phyloP scores from a whole-genome alignment of 2,329 filamentous ascomycete genomes.

The Didymella pomorum region DNA sequence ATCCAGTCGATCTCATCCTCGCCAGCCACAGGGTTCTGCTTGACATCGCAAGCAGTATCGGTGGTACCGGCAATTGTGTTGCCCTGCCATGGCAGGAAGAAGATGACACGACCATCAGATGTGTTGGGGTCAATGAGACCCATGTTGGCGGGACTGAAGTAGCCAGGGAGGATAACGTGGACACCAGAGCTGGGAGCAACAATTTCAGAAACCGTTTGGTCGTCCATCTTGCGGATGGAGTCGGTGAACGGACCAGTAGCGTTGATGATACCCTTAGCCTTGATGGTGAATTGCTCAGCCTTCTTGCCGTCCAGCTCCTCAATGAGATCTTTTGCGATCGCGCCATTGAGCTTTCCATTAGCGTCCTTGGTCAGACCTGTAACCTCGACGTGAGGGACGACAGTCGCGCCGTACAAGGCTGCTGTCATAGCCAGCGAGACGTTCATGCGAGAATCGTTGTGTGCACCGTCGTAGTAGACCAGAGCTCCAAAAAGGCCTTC shows the following conservation, averaged over 20 bases:
- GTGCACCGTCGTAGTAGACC: slow-evolving; percentile 90
- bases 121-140: slow-evolving; percentile 86
- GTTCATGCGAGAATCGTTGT: slow-evolving; percentile 94
- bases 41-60: slow-evolving; percentile 77
- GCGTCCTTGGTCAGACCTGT: slow-evolving; percentile 78
- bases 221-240: slow-evolving; percentile 84
- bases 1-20: slow-evolving; percentile 92
- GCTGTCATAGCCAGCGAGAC: slow-evolving; percentile 88
- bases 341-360: slow-evolving; percentile 76
- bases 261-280: slow-evolving; percentile 84
- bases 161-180: slow-evolving; percentile 85
- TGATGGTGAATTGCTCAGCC: slow-evolving; percentile 71
- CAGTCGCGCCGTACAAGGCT: slow-evolving; percentile 82
- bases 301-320: slow-evolving; percentile 69
- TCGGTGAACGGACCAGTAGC: slow-evolving; percentile 90
- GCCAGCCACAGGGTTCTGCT: slow-evolving; percentile 75
- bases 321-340: slow-evolving; percentile 74
- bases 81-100: slow-evolving; percentile 92
- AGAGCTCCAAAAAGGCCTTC: slow-evolving; percentile 80
- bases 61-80: slow-evolving; percentile 92
- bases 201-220: slow-evolving; percentile 74
- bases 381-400: slow-evolving; percentile 85
- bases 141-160: slow-evolving; percentile 86
- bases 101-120: slow-evolving; percentile 88
- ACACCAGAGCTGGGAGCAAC: slow-evolving; percentile 86